phyloP scores from a whole-genome alignment of 495 filamentous ascomycete species.

The Copromyces sp. region DNA sequence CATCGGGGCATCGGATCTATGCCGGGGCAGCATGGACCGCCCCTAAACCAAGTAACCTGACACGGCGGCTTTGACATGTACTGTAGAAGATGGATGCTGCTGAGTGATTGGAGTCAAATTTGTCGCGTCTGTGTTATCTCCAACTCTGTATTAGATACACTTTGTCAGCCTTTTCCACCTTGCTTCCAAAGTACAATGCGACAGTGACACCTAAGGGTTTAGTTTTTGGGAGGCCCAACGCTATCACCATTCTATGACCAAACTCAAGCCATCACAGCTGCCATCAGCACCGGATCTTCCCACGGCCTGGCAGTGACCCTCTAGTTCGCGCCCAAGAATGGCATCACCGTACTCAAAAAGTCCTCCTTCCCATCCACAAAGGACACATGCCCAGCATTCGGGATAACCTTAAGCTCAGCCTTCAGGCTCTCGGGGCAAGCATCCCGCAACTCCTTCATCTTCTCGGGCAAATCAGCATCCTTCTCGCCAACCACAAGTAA shows the following conservation, averaged over 20 bases:
- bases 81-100: neutral
- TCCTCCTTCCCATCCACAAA: slow-evolving; percentile 16
- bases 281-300: neutral
- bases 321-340: neutral
- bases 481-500: slow-evolving; percentile 23
- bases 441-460: slow-evolving; percentile 16
- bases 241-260: neutral
- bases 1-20: neutral
- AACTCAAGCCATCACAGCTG: neutral
- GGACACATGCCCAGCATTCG: slow-evolving; percentile 16
- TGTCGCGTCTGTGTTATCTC: neutral
- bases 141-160: neutral
- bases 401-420: slow-evolving; percentile 11
- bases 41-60: neutral
- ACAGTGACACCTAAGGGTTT: neutral
- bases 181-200: neutral
- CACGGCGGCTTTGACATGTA: neutral
- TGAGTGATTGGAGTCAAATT: neutral
- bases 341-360: slow-evolving; percentile 3
- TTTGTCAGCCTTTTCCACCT: neutral
- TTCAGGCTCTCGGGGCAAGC: neutral
- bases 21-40: neutral
- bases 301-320: neutral
- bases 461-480: slow-evolving; percentile 18
- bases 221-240: neutral